Evolutionary conservation across 257 asterid genomes (phyloP).

Genomic region (Voacanga thouarsii): DNA sequence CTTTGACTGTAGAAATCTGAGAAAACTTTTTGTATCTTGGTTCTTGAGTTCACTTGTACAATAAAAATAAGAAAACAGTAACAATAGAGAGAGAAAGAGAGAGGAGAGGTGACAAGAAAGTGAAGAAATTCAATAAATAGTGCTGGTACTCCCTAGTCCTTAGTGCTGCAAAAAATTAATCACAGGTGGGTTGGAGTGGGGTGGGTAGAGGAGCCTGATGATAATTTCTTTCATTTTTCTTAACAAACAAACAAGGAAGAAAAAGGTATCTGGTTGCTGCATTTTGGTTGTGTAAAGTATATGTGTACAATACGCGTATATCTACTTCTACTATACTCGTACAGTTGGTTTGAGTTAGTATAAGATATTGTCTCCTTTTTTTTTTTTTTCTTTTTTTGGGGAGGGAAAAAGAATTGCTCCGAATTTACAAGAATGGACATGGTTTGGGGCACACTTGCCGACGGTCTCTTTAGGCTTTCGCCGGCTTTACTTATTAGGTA

Average conservation of each 20-base stretch:
- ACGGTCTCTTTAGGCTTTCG: not conserved
- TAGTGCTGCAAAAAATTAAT: slow-evolving; percentile 1
- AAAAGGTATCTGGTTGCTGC: not conserved
- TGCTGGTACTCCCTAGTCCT: not conserved
- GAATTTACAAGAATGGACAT: slow-evolving; percentile 1
- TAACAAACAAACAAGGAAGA: not conserved
- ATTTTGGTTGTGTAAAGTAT: not conserved
- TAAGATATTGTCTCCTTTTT: not conserved
- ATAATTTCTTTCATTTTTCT: not conserved
- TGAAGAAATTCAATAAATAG: slow-evolving; percentile 13
- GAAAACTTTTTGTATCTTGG: not conserved
- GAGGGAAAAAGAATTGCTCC: too few relatives aligned
- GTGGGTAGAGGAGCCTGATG: slow-evolving; percentile 21
- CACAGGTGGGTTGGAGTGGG: slow-evolving; percentile 26
- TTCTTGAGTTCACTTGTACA: slow-evolving; percentile 7
- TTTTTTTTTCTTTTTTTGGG: not conserved
- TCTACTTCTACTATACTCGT: not conserved
- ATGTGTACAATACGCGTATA: not conserved
- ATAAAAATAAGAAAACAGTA: not conserved
- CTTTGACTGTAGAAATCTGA: slow-evolving; percentile 22
- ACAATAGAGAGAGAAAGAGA: not conserved
- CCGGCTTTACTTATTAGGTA: not conserved
- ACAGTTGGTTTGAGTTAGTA: too few relatives aligned
- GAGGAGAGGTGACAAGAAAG: not conserved
- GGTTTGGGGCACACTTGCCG: not conserved